phyloP scores from a whole-genome alignment of 179 eudicot genomes.

The Beta lomatogona region DNA sequence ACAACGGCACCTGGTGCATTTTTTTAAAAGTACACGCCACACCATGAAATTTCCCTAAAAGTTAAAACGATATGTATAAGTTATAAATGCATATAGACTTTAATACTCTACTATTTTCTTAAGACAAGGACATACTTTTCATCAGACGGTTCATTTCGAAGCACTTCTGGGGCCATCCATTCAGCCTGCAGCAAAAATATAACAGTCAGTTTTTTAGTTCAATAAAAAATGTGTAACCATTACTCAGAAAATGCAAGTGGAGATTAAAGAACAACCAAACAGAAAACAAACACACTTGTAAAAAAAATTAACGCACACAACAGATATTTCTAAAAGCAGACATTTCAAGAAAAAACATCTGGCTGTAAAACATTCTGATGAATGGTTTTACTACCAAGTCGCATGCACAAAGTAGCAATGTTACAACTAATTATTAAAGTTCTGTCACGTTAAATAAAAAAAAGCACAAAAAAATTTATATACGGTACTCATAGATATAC shows the following conservation, averaged over 20 bases:
- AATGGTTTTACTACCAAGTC: too few species aligned
- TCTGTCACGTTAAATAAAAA: too few species aligned
- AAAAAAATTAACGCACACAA: not conserved
- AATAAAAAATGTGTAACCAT: not conserved
- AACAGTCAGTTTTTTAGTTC: not conserved
- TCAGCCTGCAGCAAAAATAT: slow-evolving; percentile 58
- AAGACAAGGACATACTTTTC: slow-evolving; percentile 57
- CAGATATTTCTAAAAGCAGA: not conserved
- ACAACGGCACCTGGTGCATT: too few species aligned
- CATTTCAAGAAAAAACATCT: too few species aligned
- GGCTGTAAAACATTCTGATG: too few species aligned
- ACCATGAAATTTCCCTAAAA: not conserved
- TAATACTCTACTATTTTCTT: not conserved
- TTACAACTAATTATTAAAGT: too few species aligned
- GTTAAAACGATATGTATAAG: not conserved
- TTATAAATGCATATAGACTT: not conserved
- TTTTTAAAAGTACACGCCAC: too few species aligned
- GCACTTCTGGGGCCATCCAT: slow-evolving; percentile 94
- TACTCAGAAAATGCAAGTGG: not conserved
- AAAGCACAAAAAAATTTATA: too few species aligned
- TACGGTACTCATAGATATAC: too few species aligned
- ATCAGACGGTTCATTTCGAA: slow-evolving; percentile 76
- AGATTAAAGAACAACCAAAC: not conserved
- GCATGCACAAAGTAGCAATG: too few species aligned
- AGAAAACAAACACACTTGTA: too few species aligned